These are phyloP conservation scores for Steccherinum ochraceum DNA, from an alignment of 768 basidiomycete genomes.

Conservation along the genomic window DNA sequence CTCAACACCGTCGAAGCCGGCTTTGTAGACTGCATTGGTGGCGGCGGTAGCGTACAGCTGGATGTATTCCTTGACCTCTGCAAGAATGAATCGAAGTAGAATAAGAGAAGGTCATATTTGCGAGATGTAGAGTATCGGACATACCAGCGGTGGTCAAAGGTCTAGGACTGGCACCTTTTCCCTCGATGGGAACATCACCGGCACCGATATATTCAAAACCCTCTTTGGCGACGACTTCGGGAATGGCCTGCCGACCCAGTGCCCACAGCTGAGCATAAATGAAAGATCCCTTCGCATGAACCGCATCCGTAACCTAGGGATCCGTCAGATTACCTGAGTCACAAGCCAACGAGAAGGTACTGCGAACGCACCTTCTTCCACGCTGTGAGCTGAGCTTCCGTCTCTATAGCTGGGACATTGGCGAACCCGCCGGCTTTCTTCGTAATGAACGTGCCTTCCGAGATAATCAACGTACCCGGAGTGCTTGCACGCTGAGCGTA, in stretches of 20 bases:
- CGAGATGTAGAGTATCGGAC: too few relatives aligned
- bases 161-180: not conserved
- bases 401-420: slow-evolving; percentile 56
- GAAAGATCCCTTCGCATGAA: slow-evolving; percentile 44
- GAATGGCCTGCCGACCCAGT: slow-evolving; percentile 36
- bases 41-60: slow-evolving; percentile 17
- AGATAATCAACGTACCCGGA: slow-evolving; percentile 44
- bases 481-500: slow-evolving; percentile 36
- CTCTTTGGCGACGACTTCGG: slow-evolving; percentile 29
- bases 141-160: too few relatives aligned
- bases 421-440: slow-evolving; percentile 37
- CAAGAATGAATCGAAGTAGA: too few relatives aligned
- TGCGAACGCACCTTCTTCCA: slow-evolving; percentile 35
- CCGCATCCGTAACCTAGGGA: slow-evolving; percentile 49
- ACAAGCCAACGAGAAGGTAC: not conserved
- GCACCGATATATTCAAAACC: slow-evolving; percentile 2
- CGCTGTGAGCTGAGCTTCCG: slow-evolving; percentile 39
- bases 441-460: slow-evolving; percentile 48
- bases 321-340: not conserved
- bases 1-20: too few relatives aligned
- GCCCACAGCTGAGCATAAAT: slow-evolving; percentile 57
- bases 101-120: not conserved
- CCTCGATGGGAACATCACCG: not conserved
- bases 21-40: slow-evolving; percentile 21
- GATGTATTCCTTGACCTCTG: slow-evolving; percentile 30